phyloP scores from a whole-genome alignment of 345 rosid species.

The Capsella bursapastoris region DNA sequence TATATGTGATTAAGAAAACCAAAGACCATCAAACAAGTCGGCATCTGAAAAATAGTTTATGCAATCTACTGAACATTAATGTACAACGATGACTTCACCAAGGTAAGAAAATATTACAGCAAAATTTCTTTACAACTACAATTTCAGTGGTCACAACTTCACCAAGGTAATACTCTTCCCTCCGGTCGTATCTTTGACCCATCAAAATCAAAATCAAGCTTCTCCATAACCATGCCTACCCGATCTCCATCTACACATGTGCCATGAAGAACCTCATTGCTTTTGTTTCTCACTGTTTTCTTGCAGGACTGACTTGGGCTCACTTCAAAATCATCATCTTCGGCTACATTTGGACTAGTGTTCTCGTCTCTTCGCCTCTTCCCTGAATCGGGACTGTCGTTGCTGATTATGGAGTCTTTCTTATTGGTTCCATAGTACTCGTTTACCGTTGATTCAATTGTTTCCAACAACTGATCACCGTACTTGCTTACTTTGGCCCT shows the following conservation, averaged over 20 bases:
- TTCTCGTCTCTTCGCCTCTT: slow-evolving; percentile 81
- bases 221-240: slow-evolving; percentile 38
- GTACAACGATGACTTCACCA: background rate
- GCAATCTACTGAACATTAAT: slow-evolving; percentile 14
- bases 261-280: slow-evolving; percentile 26
- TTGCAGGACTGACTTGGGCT: slow-evolving; percentile 76
- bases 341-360: slow-evolving; percentile 37
- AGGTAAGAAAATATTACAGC: slow-evolving; percentile 7
- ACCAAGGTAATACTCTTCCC: slow-evolving; percentile 49
- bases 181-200: slow-evolving; percentile 40
- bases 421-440: slow-evolving; percentile 59
- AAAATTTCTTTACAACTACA: slow-evolving; percentile 15
- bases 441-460: slow-evolving; percentile 73
- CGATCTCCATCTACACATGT: slow-evolving; percentile 15
- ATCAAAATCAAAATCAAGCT: slow-evolving; percentile 36
- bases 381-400: slow-evolving; percentile 61
- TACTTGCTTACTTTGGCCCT: slow-evolving; percentile 83
- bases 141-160: slow-evolving; percentile 27
- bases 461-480: slow-evolving; percentile 81
- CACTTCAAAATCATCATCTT: slow-evolving; percentile 62
- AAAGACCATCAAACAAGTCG: slow-evolving; percentile 1
- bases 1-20: background rate
- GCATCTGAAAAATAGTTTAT: slow-evolving; percentile 2
- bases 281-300: slow-evolving; percentile 50
- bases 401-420: slow-evolving; percentile 59